These are phyloP conservation scores for Thozetella sp. DNA, from an alignment of 495 filamentous ascomycete genomes.

Conservation along the genomic window DNA sequence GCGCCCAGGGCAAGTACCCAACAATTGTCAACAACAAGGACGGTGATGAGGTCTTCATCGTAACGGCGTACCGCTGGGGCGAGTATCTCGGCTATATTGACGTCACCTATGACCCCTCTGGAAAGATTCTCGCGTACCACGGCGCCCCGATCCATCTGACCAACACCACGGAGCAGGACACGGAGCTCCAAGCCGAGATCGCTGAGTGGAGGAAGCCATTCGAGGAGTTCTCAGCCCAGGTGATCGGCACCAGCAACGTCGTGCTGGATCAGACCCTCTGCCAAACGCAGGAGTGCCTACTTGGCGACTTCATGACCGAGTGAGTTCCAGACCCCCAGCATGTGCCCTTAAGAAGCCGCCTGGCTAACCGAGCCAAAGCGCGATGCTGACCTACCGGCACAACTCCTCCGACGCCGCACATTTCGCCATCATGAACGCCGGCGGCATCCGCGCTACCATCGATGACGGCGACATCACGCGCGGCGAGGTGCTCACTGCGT, in stretches of 20 bases:
- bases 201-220: constrained; percentile 54
- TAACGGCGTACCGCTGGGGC: constrained; percentile 61
- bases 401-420: constrained; percentile 28
- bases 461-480: constrained; percentile 52
- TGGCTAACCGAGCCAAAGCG: constrained; percentile 27
- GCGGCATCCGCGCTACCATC: constrained; percentile 59
- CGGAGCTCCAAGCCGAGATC: constrained; percentile 49
- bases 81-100: constrained; percentile 63
- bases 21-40: constrained; percentile 56
- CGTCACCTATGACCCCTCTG: constrained; percentile 50
- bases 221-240: constrained; percentile 46
- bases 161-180: constrained; percentile 53
- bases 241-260: constrained; percentile 45
- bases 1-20: constrained; percentile 53
- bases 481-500: constrained; percentile 55
- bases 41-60: constrained; percentile 63
- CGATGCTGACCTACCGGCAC: constrained; percentile 54
- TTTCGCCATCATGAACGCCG: constrained; percentile 57
- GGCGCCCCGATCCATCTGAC: constrained; percentile 58
- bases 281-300: constrained; percentile 47
- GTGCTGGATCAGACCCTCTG: constrained; percentile 54
- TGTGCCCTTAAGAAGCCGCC: not conserved
- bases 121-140: constrained; percentile 54
- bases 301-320: constrained; percentile 54
- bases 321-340: constrained; percentile 14